Percentiles rank a stretch among this genome's conserved stretches.
Evolutionary conservation across 805 yeast species (phyloP).

Genomic region (Dipodascus geniculatus): DNA sequence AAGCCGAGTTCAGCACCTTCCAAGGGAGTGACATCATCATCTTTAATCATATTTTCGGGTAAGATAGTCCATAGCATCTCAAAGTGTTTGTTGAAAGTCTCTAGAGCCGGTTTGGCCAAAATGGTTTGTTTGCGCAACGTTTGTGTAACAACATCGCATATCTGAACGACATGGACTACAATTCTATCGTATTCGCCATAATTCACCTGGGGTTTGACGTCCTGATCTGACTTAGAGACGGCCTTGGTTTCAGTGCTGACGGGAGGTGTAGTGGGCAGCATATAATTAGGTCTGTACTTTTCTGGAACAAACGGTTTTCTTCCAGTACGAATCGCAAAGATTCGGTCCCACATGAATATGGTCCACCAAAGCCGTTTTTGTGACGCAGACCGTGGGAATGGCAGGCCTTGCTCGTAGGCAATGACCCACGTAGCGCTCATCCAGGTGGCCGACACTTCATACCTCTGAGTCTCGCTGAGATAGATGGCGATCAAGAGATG

Average conservation of each 20-base stretch:
- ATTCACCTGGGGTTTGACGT: background rate
- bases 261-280: conserved; percentile 4
- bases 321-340: conserved; percentile 13
- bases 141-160: conserved; percentile 3
- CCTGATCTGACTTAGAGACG: background rate
- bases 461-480: conserved; percentile 14
- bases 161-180: conserved; percentile 3
- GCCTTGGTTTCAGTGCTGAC: background rate
- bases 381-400: conserved; percentile 1
- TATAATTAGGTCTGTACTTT: conserved; percentile 3
- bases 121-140: conserved; percentile 1
- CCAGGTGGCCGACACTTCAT: conserved; percentile 17
- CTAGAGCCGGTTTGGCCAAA: conserved; percentile 5
- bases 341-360: conserved; percentile 16
- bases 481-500: conserved; percentile 16
- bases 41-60: background rate
- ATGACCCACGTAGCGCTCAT: conserved; percentile 13
- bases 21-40: background rate
- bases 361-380: conserved; percentile 18
- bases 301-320: conserved; percentile 4
- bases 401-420: conserved; percentile 13
- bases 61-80: conserved; percentile 3
- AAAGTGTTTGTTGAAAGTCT: conserved; percentile 7
- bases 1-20: conserved; percentile 2
- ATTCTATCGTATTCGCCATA: conserved; percentile 1